Evolutionary conservation across 2,329 filamentous ascomycete genomes (phyloP), one percentile per base, ranked within the genome.

Genomic region (Cytospora mali): DNA sequence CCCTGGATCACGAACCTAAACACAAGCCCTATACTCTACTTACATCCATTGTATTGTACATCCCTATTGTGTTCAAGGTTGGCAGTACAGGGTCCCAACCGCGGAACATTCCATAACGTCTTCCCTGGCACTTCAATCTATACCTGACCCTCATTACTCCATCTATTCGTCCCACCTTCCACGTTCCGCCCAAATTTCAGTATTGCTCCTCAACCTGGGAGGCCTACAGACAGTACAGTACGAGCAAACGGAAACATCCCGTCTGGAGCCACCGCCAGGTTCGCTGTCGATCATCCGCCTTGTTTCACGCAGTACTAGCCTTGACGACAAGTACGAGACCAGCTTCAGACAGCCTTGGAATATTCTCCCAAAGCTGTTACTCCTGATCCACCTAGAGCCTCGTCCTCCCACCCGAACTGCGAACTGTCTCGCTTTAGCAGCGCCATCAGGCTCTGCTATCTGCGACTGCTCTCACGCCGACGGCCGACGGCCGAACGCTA

Each of bases 91-190:
- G 42, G 42, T 23, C 33, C 42, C 39, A 53, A 35, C 46, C 33
- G n/a, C 31, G 48, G 39, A 25, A 31, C 21, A 46, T 25, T 29
- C 48, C 46, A 46, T 52, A 35, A 54, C 58, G 58, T 29, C 28
- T 48, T 60, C 50, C 58, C 58, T 60, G 58, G 54, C 58, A 60
- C 29, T 28, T 23, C 50, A 60, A 60, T 60, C 58, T 60, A 60
- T 54, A 60, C 58, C 58, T 54, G 58, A 60, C 58, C 50, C 35
- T 48, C 58, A 60, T 50, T 39, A 54, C 58, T 39, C 53, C 51
- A 48, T 29, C 50, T 42, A 42, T 42, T n/a, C 50, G 58, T 60
- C 58, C 50, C 58, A 60, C 50, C 58, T 49, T 42, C 35, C 27
- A 28, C 33, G 35, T 60, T 39, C 50, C 58, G 58, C 46, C 49